phyloP scores from a whole-genome alignment of 2,329 filamentous ascomycete genomes.

The Cryphonectria nitschkei region DNA sequence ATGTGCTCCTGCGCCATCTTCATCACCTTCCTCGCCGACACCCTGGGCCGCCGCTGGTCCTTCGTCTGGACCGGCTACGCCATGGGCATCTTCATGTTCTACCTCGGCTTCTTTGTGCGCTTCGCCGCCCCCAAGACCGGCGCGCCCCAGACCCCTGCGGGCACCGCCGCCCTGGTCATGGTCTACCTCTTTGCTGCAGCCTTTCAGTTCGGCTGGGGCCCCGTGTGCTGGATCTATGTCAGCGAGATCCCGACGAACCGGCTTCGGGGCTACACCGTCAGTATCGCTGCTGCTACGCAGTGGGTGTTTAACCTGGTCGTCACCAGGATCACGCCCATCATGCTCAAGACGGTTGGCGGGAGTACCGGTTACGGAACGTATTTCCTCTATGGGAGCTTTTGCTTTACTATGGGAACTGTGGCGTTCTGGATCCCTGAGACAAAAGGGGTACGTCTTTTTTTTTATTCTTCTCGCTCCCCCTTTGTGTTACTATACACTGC shows the following conservation, averaged over 20 bases:
- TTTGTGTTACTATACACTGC: too few relatives aligned
- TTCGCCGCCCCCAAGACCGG: conserved; percentile 41
- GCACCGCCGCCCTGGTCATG: conserved; percentile 59
- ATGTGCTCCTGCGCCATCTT: conserved; percentile 61
- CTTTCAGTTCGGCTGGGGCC: conserved; percentile 67
- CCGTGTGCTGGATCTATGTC: conserved; percentile 67
- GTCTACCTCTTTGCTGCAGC: conserved; percentile 66
- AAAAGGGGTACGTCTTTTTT: conserved; percentile 28
- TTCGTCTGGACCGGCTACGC: conserved; percentile 57
- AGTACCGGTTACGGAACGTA: conserved; percentile 50
- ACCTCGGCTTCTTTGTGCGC: conserved; percentile 64
- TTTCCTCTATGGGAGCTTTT: conserved; percentile 67
- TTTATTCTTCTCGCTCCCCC: neutral
- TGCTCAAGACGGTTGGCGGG: conserved; percentile 51
- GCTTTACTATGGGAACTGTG: conserved; percentile 48
- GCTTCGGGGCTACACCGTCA: conserved; percentile 61
- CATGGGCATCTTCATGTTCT: conserved; percentile 54
- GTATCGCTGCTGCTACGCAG: conserved; percentile 63
- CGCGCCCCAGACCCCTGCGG: conserved; percentile 50
- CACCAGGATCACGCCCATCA: conserved; percentile 61
- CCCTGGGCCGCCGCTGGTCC: conserved; percentile 58
- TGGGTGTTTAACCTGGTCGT: conserved; percentile 70
- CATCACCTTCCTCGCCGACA: conserved; percentile 64
- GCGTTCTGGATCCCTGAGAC: conserved; percentile 33
- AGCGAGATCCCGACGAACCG: conserved; percentile 65